Evolutionary conservation across 257 asterid species (phyloP), one percentile per base, ranked within the genome.

Genomic region (Capsicum rhomboideum): DNA sequence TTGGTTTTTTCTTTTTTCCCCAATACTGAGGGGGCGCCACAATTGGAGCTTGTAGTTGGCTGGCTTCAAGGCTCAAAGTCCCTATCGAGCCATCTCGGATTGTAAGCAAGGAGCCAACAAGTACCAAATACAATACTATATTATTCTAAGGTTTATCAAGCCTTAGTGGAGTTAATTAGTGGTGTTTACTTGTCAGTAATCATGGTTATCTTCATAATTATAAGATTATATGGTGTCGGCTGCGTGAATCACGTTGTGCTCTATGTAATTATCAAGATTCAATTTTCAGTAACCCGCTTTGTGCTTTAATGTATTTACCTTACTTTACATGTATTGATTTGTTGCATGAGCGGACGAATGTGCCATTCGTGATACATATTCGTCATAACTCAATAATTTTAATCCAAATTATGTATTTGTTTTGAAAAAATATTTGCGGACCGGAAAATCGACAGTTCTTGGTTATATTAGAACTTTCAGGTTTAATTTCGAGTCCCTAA

Each of bases 231-330:
- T 75, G 77, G 44, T 26, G 63, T 75, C 86, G 82, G 82, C 79
- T 83, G 50, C 84, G 37, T 79, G 88, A 86, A 54, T 79, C 86
- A 79, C 86, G 86, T 68, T 83, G 18, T 42, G 42, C 81, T 12
- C n/a, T 26, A 4, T 13, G 37, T 46, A 23, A 23, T 44, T 44
- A 72, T 44, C 18, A 42, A 72, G 13, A 21, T 44, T 42, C 37
- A 0, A 42, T n/a, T 42, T 71, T 21, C 80, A 6, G 6, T 21
- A 0, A 13, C 4, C 4, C 21, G n/a, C n/a, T 13, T 3, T 72
- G 21, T 12, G 20, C 4, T 44, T 71, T n/a, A 28, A 3, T 20
- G 16, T 40, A 40, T 40, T 42, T 42, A 11, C 1, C 31, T 42
- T 71, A 40, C 34, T 16, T 7, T 71, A 2, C 4, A 13, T 18